phyloP scores from a whole-genome alignment of 1,284 basidiomycete species.

The Sparassis latifolia region DNA sequence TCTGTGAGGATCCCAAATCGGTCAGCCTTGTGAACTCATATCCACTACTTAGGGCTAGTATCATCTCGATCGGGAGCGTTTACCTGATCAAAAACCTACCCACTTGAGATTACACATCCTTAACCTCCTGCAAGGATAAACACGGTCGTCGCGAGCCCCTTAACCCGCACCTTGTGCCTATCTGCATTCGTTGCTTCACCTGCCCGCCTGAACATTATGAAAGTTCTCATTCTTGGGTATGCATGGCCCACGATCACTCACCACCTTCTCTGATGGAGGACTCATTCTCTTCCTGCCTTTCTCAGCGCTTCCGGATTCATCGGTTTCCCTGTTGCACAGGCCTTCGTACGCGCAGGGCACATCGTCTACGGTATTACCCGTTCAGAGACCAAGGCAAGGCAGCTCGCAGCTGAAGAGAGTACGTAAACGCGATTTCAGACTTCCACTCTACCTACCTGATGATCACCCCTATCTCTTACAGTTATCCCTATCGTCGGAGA shows the following conservation, averaged over 20 bases:
- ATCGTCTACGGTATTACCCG: constrained; percentile 46
- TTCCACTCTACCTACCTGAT: background rate
- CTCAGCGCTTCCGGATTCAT: constrained; percentile 36
- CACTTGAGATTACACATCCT: too few relatives aligned
- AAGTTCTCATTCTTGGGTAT: constrained; percentile 23
- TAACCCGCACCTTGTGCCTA: too few relatives aligned
- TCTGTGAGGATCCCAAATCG: too few relatives aligned
- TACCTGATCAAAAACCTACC: too few relatives aligned
- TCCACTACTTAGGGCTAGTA: too few relatives aligned
- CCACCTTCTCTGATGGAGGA: background rate
- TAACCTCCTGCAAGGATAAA: too few relatives aligned
- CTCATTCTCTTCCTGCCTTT: background rate
- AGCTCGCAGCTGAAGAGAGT: constrained; percentile 41
- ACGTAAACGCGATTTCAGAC: constrained; percentile 6
- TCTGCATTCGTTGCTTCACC: too few relatives aligned
- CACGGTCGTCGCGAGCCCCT: too few relatives aligned
- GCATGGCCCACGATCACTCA: background rate
- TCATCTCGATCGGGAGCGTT: too few relatives aligned
- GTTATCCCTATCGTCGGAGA: constrained; percentile 45
- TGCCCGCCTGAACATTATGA: constrained; percentile 9
- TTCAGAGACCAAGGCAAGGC: constrained; percentile 30
- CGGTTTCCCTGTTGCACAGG: constrained; percentile 40
- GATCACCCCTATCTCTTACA: constrained; percentile 8
- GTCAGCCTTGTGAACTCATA: too few relatives aligned
- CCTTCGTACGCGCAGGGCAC: constrained; percentile 45